Evolutionary conservation across 2,329 filamentous ascomycete species (phyloP).

Genomic region (Clarireedia hainanense): DNA sequence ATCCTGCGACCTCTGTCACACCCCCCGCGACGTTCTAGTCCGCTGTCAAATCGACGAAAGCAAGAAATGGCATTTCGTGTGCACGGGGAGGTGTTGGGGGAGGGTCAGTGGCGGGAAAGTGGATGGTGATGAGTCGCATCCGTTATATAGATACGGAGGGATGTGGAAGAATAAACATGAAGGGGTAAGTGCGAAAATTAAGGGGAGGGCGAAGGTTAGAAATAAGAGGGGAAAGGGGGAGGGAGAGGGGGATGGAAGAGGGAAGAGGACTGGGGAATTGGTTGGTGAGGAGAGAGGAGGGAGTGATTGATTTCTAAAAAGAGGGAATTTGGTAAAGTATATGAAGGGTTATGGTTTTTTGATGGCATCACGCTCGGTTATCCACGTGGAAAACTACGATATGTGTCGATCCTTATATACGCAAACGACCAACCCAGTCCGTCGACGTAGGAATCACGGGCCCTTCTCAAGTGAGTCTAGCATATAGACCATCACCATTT

Average conservation of each 20-base stretch:
- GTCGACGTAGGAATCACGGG: too few relatives aligned
- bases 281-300: not conserved
- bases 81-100: slow-evolving; percentile 7
- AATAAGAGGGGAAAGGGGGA: not conserved
- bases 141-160: slow-evolving; percentile 13
- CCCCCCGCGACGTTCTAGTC: slow-evolving; percentile 11
- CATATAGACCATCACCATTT: too few relatives aligned
- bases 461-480: too few relatives aligned
- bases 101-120: slow-evolving; percentile 2
- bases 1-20: slow-evolving; percentile 11
- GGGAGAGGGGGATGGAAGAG: not conserved
- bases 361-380: too few relatives aligned
- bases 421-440: too few relatives aligned
- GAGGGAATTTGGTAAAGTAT: not conserved
- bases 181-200: slow-evolving; percentile 16
- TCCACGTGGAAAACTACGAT: too few relatives aligned
- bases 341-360: not conserved
- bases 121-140: slow-evolving; percentile 8
- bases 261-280: not conserved
- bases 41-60: slow-evolving; percentile 14
- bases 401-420: too few relatives aligned
- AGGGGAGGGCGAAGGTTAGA: slow-evolving; percentile 13
- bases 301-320: not conserved
- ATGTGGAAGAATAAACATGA: slow-evolving; percentile 20
- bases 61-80: slow-evolving; percentile 14